Conservation (phyloP, 1,284 basidiomycete species). For the Fomitopsis betulina region DNA sequence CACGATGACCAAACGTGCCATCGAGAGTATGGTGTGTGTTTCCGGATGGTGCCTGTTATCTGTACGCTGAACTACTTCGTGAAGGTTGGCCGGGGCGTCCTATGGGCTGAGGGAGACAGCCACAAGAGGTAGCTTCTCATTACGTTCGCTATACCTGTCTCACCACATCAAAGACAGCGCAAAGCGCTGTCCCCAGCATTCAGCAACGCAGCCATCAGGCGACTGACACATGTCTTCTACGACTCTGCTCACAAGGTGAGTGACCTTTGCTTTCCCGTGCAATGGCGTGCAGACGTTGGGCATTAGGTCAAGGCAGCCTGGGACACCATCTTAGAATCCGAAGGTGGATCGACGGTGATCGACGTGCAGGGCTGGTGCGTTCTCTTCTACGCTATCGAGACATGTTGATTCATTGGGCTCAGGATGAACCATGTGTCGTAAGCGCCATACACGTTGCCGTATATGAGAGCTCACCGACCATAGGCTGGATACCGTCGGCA, state of each 20-base stretch:
- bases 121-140: constrained; percentile 31
- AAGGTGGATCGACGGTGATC: constrained; percentile 32
- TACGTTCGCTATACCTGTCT: not conserved
- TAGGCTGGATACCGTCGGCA: constrained; percentile 55
- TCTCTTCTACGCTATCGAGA: not conserved
- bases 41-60: not conserved
- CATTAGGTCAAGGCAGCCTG: constrained; percentile 43
- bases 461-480: not conserved
- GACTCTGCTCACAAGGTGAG: constrained; percentile 48
- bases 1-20: constrained; percentile 27
- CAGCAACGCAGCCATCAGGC: constrained; percentile 35
- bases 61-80: not conserved
- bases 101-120: constrained; percentile 49
- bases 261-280: not conserved
- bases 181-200: constrained; percentile 38
- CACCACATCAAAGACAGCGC: constrained; percentile 30
- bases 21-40: constrained; percentile 39
- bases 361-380: constrained; percentile 42
- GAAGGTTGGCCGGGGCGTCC: constrained; percentile 45
- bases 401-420: constrained; percentile 6
- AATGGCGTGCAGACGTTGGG: not conserved
- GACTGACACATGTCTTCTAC: constrained; percentile 33
- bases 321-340: constrained; percentile 42
- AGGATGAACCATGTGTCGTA: constrained; percentile 50
- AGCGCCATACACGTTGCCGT: constrained; percentile 12